Percentiles rank a stretch among this genome's conserved stretches.
phyloP scores from a whole-genome alignment of 768 basidiomycete species.

The Leccinum obscurum region DNA sequence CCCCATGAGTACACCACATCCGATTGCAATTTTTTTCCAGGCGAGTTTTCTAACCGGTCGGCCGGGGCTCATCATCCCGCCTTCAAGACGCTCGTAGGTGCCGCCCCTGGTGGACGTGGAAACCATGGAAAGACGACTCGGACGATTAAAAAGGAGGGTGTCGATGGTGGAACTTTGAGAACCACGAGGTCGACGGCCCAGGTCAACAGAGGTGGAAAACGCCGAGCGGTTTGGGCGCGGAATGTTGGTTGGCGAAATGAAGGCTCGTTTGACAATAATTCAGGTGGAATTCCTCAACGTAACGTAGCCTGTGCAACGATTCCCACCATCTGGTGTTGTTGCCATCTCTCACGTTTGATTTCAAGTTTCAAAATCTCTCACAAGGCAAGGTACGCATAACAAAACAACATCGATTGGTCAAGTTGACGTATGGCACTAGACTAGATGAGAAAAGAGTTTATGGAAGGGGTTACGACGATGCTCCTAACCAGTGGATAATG shows the following conservation, averaged over 20 bases:
- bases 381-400: not conserved
- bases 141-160: not conserved
- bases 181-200: conserved; percentile 26
- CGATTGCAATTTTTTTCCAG: conserved; percentile 72
- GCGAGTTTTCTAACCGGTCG: conserved; percentile 36
- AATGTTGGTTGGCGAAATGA: conserved; percentile 20
- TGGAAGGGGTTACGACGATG: conserved; percentile 51
- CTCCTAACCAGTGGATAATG: conserved; percentile 50
- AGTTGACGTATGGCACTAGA: not conserved
- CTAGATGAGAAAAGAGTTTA: conserved; percentile 6
- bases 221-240: conserved; percentile 20
- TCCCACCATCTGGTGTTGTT: not conserved
- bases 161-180: conserved; percentile 5
- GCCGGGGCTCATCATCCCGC: conserved; percentile 52
- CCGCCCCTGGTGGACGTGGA: conserved; percentile 38
- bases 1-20: conserved; percentile 52
- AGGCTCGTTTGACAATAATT: not conserved
- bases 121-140: conserved; percentile 19
- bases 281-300: not conserved
- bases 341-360: not conserved
- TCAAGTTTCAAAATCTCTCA: too few relatives aligned
- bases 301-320: not conserved
- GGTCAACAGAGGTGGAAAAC: conserved; percentile 33
- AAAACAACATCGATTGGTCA: not conserved
- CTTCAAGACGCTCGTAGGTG: conserved; percentile 62